Evolutionary conservation across 164 flowering plant genomes (phyloP).

Genomic region (Vitis riparia): DNA sequence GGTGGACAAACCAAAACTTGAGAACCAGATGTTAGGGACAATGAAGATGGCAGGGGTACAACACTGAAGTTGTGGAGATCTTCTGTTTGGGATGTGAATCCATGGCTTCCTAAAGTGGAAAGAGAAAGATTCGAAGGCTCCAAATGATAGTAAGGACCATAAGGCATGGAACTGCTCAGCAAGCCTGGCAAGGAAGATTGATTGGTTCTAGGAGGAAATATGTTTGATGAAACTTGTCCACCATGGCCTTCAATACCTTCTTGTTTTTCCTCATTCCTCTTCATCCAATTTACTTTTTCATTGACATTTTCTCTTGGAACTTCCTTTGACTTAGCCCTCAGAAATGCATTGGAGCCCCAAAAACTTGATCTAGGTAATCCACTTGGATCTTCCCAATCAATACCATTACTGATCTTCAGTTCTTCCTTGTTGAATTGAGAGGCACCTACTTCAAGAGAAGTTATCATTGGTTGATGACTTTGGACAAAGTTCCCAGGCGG

Average conservation of each 20-base stretch:
- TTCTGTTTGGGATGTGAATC: constrained; percentile 33
- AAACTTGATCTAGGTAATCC: constrained; percentile 16
- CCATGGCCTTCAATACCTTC: constrained; percentile 19
- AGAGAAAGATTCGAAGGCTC: constrained; percentile 43
- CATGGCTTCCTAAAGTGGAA: constrained; percentile 36
- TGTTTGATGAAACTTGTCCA: constrained; percentile 25
- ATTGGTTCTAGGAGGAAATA: constrained; percentile 26
- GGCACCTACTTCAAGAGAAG: constrained; percentile 22
- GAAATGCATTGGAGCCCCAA: constrained; percentile 28
- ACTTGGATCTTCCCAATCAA: constrained; percentile 24
- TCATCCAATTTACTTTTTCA: constrained; percentile 28
- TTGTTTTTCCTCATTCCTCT: constrained; percentile 26
- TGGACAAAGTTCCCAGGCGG: constrained; percentile 38
- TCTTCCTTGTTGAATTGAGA: constrained; percentile 23
- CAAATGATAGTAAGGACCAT: constrained; percentile 44
- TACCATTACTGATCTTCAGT: constrained; percentile 13
- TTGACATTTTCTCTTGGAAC: constrained; percentile 14
- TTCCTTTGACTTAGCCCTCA: constrained; percentile 30
- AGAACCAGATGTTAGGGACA: constrained; percentile 43
- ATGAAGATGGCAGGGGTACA: constrained; percentile 31
- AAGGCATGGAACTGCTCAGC: constrained; percentile 32
- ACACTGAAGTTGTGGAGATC: constrained; percentile 36
- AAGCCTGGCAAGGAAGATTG: constrained; percentile 31
- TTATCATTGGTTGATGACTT: constrained; percentile 29
- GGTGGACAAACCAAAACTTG: constrained; percentile 49